Conservation (phyloP, 768 basidiomycete species). For the Boletus sp. region DNA sequence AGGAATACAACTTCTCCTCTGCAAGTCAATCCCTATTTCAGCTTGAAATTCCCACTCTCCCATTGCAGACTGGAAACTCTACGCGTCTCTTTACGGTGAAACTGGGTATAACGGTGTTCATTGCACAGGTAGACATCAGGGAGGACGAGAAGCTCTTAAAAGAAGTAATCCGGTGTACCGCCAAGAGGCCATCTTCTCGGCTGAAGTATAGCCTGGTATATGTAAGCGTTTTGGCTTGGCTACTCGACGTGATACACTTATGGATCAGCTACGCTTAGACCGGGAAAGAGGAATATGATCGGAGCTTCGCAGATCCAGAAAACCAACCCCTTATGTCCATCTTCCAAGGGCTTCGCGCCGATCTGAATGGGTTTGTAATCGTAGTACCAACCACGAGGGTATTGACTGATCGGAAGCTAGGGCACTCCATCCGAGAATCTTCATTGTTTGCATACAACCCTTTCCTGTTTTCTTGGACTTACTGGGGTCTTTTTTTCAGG, state of each 20-base stretch:
- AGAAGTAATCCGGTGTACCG: neutral
- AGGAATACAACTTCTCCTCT: too few species aligned
- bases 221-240: neutral
- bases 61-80: neutral
- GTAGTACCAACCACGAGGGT: neutral
- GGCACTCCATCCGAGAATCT: conserved; percentile 64
- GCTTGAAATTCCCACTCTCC: neutral
- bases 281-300: conserved; percentile 6
- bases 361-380: conserved; percentile 13
- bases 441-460: conserved; percentile 55
- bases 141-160: neutral
- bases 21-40: too few species aligned
- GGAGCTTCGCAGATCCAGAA: neutral
- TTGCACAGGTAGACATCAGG: conserved; percentile 4
- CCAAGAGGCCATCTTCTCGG: neutral
- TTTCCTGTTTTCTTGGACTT: neutral
- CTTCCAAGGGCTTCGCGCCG: conserved; percentile 8
- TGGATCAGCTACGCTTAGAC: neutral
- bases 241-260: neutral
- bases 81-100: conserved; percentile 31
- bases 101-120: conserved; percentile 28
- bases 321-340: neutral
- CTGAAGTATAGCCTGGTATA: conserved; percentile 10
- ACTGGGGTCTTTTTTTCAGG: neutral
- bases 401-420: conserved; percentile 33